Evolutionary conservation across 1,139 yeast species (phyloP).

Genomic region (Suhomyces kunorum): DNA sequence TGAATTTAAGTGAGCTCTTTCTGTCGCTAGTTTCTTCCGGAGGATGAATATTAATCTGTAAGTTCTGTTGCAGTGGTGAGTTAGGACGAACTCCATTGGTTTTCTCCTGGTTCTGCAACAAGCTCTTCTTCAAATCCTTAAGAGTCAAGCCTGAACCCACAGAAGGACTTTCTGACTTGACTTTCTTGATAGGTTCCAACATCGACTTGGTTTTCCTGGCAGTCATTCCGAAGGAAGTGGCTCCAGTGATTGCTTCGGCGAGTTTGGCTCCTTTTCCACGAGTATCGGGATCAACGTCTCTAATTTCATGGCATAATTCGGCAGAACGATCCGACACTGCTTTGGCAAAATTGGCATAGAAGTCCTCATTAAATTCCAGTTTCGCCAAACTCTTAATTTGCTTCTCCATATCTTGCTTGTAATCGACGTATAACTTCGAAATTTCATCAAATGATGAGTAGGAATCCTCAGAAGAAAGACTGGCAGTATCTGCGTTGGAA

Average conservation of each 20-base stretch:
- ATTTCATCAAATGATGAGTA: constrained; percentile 47
- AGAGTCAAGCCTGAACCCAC: constrained; percentile 34
- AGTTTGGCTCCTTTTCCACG: constrained; percentile 47
- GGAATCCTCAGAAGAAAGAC: constrained; percentile 30
- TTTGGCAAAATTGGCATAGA: constrained; percentile 34
- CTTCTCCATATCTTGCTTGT: constrained; percentile 26
- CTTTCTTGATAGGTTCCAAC: constrained; percentile 33
- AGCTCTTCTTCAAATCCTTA: constrained; percentile 39
- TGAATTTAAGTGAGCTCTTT: constrained; percentile 25
- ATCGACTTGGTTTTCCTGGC: constrained; percentile 48
- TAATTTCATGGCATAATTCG: constrained; percentile 39
- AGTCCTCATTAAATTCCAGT: constrained; percentile 28
- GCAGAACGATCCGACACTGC: constrained; percentile 43
- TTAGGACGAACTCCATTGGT: no score
- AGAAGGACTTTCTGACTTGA: constrained; percentile 17
- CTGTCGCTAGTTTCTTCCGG: constrained; percentile 12
- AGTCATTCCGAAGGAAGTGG: constrained; percentile 40
- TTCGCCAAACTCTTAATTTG: constrained; percentile 21
- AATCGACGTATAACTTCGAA: constrained; percentile 32
- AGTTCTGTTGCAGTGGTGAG: no score
- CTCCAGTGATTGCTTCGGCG: constrained; percentile 50
- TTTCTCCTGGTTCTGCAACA: constrained; percentile 17
- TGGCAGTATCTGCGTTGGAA: constrained; percentile 23
- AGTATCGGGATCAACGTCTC: constrained; percentile 42
- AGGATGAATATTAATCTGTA: constrained; percentile 14